Conservation (phyloP, 768 basidiomycete genomes). For the Tylopilus subfusipes region DNA sequence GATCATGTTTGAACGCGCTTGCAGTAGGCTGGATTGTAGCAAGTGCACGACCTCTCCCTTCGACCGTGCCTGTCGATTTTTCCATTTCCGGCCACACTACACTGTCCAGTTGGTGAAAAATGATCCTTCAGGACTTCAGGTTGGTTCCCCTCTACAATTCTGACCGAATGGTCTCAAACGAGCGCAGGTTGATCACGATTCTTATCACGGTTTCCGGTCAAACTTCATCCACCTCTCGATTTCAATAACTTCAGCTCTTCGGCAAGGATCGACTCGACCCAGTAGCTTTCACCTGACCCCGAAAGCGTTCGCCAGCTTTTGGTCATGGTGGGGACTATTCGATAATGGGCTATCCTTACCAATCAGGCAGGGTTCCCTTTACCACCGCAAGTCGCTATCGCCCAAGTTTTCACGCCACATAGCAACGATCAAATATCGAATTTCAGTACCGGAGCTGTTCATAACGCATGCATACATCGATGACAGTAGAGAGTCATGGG, state of each 20-base stretch:
- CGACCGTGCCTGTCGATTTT: conserved; percentile 74
- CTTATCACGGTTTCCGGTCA: conserved; percentile 85
- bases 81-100: conserved; percentile 80
- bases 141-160: conserved; percentile 23
- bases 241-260: conserved; percentile 70
- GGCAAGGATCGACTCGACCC: conserved; percentile 30
- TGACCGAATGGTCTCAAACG: not conserved
- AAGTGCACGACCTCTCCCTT: conserved; percentile 60
- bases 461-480: conserved; percentile 87
- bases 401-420: conserved; percentile 87
- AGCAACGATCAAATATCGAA: conserved; percentile 88
- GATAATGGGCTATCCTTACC: conserved; percentile 75
- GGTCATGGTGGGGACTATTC: conserved; percentile 88
- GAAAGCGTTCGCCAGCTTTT: conserved; percentile 83
- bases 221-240: conserved; percentile 92
- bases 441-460: conserved; percentile 71
- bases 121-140: conserved; percentile 43
- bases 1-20: conserved; percentile 77
- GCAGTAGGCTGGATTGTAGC: conserved; percentile 57
- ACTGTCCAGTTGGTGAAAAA: conserved; percentile 60
- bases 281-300: conserved; percentile 87
- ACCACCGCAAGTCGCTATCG: conserved; percentile 64
- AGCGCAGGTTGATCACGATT: conserved; percentile 54
- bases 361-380: conserved; percentile 83
- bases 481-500: conserved; percentile 76